Percentiles rank a stretch among this genome's conserved stretches.
Conservation (phyloP, 495 filamentous ascomycete species). For the Penicillium soppii region DNA sequence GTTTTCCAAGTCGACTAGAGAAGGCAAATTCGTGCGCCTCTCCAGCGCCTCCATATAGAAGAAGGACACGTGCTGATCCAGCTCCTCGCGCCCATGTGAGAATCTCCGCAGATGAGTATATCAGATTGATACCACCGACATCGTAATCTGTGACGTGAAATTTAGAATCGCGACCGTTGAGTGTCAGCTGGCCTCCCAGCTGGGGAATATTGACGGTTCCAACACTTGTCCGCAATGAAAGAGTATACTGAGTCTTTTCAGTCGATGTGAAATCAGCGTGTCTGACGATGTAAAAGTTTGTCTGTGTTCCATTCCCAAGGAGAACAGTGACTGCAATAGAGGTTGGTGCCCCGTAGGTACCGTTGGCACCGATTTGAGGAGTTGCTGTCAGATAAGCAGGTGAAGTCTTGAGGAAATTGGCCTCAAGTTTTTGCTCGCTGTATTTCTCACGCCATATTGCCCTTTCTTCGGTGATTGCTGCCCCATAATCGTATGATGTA, state of each 20-base stretch:
- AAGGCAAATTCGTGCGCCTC: conserved; percentile 65
- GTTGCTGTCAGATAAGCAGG: conserved; percentile 57
- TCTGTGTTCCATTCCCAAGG: conserved; percentile 37
- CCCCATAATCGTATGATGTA: conserved; percentile 66
- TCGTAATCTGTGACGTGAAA: conserved; percentile 69
- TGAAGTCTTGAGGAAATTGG: conserved; percentile 66
- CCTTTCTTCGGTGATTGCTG: conserved; percentile 61
- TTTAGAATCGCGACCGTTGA: conserved; percentile 70
- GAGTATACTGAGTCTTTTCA: conserved; percentile 50
- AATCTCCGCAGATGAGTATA: conserved; percentile 72
- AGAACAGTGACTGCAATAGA: conserved; percentile 55
- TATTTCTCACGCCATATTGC: conserved; percentile 66
- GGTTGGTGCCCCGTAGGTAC: conserved; percentile 40
- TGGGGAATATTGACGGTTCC: conserved; percentile 60
- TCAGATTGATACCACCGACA: conserved; percentile 51
- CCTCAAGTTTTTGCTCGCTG: conserved; percentile 67
- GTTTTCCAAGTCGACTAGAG: conserved; percentile 21
- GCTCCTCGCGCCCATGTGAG: conserved; percentile 59
- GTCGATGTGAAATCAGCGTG: conserved; percentile 55
- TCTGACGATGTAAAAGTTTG: conserved; percentile 58
- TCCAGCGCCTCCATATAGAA: conserved; percentile 63
- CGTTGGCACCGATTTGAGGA: conserved; percentile 39
- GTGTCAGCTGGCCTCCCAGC: conserved; percentile 53
- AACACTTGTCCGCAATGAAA: conserved; percentile 53
- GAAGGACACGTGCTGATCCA: conserved; percentile 51